Percentiles rank a stretch among this genome's conserved stretches.
Evolutionary conservation across 768 basidiomycete species (phyloP).

Genomic region (Scleroderma citrinum): DNA sequence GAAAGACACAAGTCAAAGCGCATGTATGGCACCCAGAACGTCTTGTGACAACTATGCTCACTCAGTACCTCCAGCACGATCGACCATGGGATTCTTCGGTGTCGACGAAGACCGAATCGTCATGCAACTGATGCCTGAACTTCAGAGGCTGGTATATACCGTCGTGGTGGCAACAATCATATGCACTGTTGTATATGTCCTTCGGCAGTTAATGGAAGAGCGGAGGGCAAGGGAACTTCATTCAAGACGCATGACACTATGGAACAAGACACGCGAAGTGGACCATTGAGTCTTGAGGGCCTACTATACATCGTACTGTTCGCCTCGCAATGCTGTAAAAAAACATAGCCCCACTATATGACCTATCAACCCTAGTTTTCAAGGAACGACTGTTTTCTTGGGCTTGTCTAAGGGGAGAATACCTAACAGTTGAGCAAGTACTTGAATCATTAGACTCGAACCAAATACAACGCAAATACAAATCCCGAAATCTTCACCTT

Average conservation of each 20-base stretch:
- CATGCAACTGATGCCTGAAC: slow-evolving; percentile 10
- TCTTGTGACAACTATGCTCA: not conserved
- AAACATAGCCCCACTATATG: no score
- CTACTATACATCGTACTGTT: no score
- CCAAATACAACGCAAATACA: slow-evolving; percentile 9
- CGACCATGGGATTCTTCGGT: not conserved
- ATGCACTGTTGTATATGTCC: slow-evolving; percentile 14
- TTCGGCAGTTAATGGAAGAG: slow-evolving; percentile 13
- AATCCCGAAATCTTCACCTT: slow-evolving; percentile 2
- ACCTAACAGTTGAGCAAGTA: no score
- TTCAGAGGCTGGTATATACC: not conserved
- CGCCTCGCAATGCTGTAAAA: no score
- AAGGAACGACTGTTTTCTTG: no score
- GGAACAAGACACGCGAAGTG: not conserved
- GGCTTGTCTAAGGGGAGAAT: no score
- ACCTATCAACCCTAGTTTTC: no score
- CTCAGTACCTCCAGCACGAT: not conserved
- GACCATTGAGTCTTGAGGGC: no score
- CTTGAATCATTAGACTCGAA: no score
- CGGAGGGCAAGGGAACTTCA: slow-evolving; percentile 15
- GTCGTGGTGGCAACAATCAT: not conserved
- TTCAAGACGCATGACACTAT: slow-evolving; percentile 10
- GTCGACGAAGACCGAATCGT: slow-evolving; percentile 15
- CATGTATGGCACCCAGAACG: not conserved
- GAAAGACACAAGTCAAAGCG: not conserved